A percentile compares a stretch with the other conserved stretches of the same genome.
These are phyloP conservation scores for Trichosporon asahii DNA, from an alignment of 1,284 basidiomycete species.

Conservation along the genomic window DNA sequence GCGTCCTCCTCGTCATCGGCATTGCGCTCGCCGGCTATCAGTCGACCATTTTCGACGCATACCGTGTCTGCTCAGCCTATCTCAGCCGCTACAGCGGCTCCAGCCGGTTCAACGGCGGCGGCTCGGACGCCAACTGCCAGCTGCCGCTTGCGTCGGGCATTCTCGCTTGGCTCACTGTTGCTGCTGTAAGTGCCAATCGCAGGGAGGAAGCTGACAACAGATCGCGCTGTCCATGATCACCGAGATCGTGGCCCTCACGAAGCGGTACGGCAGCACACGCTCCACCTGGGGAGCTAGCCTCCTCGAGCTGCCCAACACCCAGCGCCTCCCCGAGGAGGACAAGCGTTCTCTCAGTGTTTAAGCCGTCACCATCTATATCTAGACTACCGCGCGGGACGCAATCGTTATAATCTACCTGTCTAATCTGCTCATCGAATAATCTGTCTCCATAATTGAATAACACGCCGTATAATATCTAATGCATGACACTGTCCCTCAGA, in stretches of 20 bases:
- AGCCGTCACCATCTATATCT: neutral
- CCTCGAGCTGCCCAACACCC: neutral
- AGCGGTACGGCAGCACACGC: neutral
- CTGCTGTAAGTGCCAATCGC: neutral
- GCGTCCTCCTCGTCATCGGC: neutral
- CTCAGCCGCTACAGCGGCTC: too few species aligned
- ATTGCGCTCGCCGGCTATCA: neutral
- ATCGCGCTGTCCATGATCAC: neutral
- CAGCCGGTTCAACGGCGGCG: too few species aligned
- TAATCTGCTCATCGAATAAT: neutral
- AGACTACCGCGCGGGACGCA: neutral
- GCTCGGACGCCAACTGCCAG: neutral
- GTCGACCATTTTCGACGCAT: neutral
- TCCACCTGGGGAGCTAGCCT: neutral
- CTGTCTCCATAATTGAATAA: neutral
- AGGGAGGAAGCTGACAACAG: neutral
- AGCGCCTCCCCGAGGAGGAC: neutral
- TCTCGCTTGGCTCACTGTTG: neutral
- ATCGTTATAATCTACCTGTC: too few species aligned
- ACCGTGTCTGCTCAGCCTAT: neutral
- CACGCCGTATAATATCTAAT: neutral
- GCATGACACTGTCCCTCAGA: neutral
- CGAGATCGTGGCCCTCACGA: neutral
- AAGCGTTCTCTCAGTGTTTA: neutral
- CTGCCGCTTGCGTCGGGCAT: neutral